These are phyloP conservation scores for Acanthamoeba triangularis DNA, from an alignment of 208 protist species.

Conservation along the genomic window DNA sequence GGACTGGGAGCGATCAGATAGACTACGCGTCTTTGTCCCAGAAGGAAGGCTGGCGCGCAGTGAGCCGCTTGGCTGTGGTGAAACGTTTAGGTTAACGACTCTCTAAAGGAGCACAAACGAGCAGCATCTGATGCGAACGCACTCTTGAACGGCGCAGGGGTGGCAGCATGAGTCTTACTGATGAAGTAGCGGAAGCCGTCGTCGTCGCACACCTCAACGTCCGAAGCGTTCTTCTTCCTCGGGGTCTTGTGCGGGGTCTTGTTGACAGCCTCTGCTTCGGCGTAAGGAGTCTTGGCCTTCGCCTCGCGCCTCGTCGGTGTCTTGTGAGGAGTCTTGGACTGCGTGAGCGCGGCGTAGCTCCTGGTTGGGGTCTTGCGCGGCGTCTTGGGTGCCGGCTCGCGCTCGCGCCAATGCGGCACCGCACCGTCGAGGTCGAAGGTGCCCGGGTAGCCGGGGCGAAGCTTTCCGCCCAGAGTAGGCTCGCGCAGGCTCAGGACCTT, in stretches of 20 bases:
- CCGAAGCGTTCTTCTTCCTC: background rate
- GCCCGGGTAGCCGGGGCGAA: slow-evolving; percentile 15
- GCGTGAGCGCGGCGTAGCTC: background rate
- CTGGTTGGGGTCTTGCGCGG: background rate
- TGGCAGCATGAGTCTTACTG: background rate
- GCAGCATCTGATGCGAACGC: background rate
- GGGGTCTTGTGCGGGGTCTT: background rate
- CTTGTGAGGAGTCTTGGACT: background rate
- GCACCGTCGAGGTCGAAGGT: slow-evolving; percentile 60
- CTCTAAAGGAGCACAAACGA: background rate
- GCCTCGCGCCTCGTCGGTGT: background rate
- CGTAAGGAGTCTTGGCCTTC: background rate
- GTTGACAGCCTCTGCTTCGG: background rate
- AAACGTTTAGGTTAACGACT: background rate
- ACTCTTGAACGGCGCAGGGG: background rate
- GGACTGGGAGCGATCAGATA: too few relatives aligned
- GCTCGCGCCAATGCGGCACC: slow-evolving; percentile 18
- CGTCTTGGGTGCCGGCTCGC: background rate
- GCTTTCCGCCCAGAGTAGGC: background rate
- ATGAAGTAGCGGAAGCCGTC: slow-evolving; percentile 46
- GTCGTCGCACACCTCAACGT: background rate
- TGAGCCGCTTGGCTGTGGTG: background rate
- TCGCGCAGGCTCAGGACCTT: slow-evolving; percentile 25
- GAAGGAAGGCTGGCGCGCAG: background rate
- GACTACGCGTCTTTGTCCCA: background rate